These are phyloP conservation scores for Coemansia biformis DNA, from an alignment of 192 early-diverging fungal species.

Conservation along the genomic window DNA sequence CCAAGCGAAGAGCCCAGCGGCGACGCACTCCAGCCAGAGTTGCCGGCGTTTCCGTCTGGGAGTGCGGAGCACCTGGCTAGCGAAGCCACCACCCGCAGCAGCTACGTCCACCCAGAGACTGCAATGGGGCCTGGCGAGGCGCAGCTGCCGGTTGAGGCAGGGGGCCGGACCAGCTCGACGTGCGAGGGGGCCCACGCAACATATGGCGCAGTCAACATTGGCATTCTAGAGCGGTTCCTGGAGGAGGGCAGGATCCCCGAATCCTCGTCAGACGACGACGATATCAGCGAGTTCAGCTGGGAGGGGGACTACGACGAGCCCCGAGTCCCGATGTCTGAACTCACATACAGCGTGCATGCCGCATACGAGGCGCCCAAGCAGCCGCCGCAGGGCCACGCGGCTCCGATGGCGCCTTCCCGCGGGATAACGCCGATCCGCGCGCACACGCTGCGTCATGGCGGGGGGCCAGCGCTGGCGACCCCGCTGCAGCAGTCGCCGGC, in stretches of 20 bases:
- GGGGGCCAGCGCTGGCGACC: neutral
- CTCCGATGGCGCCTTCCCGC: neutral
- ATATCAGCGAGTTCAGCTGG: conserved; percentile 22
- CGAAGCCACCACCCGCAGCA: neutral
- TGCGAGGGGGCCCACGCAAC: conserved; percentile 9
- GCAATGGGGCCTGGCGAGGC: neutral
- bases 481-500: neutral
- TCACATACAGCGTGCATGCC: too few relatives aligned
- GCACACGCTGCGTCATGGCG: neutral
- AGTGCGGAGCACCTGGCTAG: too few relatives aligned
- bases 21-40: neutral
- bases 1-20: neutral
- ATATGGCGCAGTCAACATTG: conserved; percentile 42
- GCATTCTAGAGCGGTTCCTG: conserved; percentile 38
- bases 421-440: neutral
- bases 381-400: conserved; percentile 4
- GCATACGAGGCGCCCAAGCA: neutral
- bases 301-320: conserved; percentile 21
- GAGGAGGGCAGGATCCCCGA: conserved; percentile 41
- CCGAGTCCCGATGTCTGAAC: too few relatives aligned
- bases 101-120: neutral
- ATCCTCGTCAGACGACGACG: conserved; percentile 30
- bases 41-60: too few relatives aligned
- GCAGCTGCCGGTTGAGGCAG: too few relatives aligned
- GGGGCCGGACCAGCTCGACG: neutral